A percentile compares a stretch with the other conserved stretches of the same genome.
Evolutionary conservation across 2,329 filamentous ascomycete species (phyloP).

Genomic region (Alternaria viburni): DNA sequence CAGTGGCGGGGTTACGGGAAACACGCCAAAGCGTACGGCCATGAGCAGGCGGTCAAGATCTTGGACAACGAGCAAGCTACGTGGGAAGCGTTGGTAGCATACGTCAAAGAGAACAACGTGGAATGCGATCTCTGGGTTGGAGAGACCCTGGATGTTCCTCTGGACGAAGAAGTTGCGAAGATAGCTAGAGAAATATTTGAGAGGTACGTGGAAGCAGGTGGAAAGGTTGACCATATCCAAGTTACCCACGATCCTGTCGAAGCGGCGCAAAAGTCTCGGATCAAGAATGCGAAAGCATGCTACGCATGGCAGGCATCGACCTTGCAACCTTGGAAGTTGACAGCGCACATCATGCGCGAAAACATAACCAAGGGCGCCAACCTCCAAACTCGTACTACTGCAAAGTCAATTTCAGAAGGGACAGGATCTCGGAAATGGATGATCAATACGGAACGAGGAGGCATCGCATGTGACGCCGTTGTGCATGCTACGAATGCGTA

Average conservation of each 20-base stretch:
- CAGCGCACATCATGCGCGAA: conserved; percentile 34
- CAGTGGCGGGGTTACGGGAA: conserved; percentile 35
- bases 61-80: conserved; percentile 35
- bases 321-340: conserved; percentile 37
- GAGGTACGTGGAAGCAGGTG: conserved; percentile 25
- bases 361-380: conserved; percentile 27
- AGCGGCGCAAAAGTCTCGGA: conserved; percentile 19
- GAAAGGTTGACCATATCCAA: conserved; percentile 29
- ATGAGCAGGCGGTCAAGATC: conserved; percentile 35
- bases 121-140: conserved; percentile 39
- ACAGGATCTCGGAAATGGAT: conserved; percentile 19
- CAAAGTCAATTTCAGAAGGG: conserved; percentile 9
- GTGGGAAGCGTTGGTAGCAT: conserved; percentile 28
- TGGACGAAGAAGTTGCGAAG: conserved; percentile 31
- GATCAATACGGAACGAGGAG: conserved; percentile 27
- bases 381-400: conserved; percentile 32
- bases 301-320: conserved; percentile 36
- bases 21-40: conserved; percentile 33
- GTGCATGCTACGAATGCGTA: conserved; percentile 37
- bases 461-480: conserved; percentile 25
- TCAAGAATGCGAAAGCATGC: conserved; percentile 31
- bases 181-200: conserved; percentile 27
- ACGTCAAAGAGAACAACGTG: conserved; percentile 28
- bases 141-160: conserved; percentile 34
- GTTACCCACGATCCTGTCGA: conserved; percentile 26